phyloP scores from a whole-genome alignment of 768 basidiomycete genomes.

The Porphyrellus cyaneotinctus region DNA sequence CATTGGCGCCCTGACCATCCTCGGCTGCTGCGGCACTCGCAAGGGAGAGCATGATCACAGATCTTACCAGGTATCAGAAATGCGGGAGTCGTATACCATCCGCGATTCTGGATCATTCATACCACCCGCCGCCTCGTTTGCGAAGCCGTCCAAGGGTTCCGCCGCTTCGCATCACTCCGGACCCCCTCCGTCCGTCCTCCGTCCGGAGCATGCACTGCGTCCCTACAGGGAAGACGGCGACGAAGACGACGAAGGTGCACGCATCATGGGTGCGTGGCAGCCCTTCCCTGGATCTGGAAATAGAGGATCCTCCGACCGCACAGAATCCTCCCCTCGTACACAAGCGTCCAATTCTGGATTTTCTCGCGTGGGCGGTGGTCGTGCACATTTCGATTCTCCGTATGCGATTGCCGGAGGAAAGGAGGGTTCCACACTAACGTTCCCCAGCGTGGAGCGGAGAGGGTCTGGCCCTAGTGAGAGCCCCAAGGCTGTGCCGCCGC shows the following conservation, averaged over 20 bases:
- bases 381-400: slow-evolving; percentile 80
- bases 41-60: slow-evolving; percentile 29
- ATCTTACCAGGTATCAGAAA: slow-evolving; percentile 24
- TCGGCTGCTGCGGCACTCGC: slow-evolving; percentile 61
- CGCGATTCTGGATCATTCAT: slow-evolving; percentile 49
- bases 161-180: slow-evolving; percentile 39
- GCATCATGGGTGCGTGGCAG: slow-evolving; percentile 95
- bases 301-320: slow-evolving; percentile 22
- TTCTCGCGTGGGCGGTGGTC: slow-evolving; percentile 81
- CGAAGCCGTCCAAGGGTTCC: slow-evolving; percentile 25
- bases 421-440: slow-evolving; percentile 56
- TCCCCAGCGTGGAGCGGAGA: slow-evolving; percentile 57
- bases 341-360: slow-evolving; percentile 57
- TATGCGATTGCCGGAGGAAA: slow-evolving; percentile 62
- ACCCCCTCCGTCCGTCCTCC: slow-evolving; percentile 66
- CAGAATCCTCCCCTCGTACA: slow-evolving; percentile 26
- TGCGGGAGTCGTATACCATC: slow-evolving; percentile 24
- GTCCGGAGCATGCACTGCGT: slow-evolving; percentile 72
- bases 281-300: slow-evolving; percentile 50
- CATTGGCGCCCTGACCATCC: slow-evolving; percentile 73
- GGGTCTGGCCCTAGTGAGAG: slow-evolving; percentile 25
- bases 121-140: slow-evolving; percentile 37
- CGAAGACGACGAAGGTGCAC: slow-evolving; percentile 63
- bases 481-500: slow-evolving; percentile 17
- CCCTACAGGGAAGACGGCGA: slow-evolving; percentile 79